phyloP scores from a whole-genome alignment of 805 yeast genomes.

The Komagataella pastoris region DNA sequence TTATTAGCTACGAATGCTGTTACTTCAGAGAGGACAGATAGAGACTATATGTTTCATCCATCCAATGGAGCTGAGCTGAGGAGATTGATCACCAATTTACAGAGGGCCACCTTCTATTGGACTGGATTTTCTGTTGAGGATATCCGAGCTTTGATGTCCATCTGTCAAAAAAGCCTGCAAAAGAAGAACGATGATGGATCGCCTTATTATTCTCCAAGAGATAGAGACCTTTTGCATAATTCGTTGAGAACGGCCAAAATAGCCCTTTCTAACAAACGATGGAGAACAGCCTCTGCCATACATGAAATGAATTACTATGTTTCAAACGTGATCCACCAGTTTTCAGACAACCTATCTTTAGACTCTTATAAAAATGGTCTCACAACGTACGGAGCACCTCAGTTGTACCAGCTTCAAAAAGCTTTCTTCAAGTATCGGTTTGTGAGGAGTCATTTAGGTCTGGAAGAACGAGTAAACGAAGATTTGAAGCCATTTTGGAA shows the following conservation, averaged over 20 bases:
- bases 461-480: slow-evolving; percentile 18
- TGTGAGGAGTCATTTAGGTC: slow-evolving; percentile 14
- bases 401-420: slow-evolving; percentile 34
- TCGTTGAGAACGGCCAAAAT: slow-evolving; percentile 30
- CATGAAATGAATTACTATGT: slow-evolving; percentile 59
- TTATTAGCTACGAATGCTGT: slow-evolving; percentile 65
- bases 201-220: slow-evolving; percentile 20
- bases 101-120: slow-evolving; percentile 63
- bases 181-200: slow-evolving; percentile 11
- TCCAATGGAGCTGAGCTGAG: slow-evolving; percentile 39
- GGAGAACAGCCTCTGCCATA: slow-evolving; percentile 43
- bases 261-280: slow-evolving; percentile 38
- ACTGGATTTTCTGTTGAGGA: slow-evolving; percentile 55
- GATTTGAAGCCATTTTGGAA: slow-evolving; percentile 36
- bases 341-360: slow-evolving; percentile 21
- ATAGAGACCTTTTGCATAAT: slow-evolving; percentile 24
- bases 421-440: slow-evolving; percentile 41
- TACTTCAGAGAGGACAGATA: slow-evolving; percentile 52
- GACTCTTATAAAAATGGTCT: slow-evolving; percentile 21
- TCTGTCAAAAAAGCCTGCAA: slow-evolving; percentile 32
- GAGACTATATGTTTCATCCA: slow-evolving; percentile 62
- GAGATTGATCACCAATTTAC: slow-evolving; percentile 45
- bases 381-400: slow-evolving; percentile 48
- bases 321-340: slow-evolving; percentile 1
- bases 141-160: slow-evolving; percentile 34